Evolutionary conservation across 768 basidiomycete genomes (phyloP), one percentile per base, ranked within the genome.

Genomic region (Hebeloma cylindrosporum): DNA sequence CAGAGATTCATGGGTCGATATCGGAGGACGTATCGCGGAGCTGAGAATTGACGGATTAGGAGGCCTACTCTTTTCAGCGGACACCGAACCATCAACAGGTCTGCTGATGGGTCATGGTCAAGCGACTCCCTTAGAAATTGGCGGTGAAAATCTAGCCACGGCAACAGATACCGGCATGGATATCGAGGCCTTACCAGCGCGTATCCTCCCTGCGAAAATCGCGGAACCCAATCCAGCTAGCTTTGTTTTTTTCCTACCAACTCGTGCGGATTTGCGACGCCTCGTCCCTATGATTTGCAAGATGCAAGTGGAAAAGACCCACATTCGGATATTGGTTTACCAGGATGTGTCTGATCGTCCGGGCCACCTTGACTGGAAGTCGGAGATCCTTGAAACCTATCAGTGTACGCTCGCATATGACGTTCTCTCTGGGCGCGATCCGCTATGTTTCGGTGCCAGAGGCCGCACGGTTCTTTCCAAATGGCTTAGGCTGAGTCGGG

Each of bases 1-100:
- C 54, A 62, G 63, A 63, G 45, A 53, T 9, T 42, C 57, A 25
- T 65, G 66, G 60, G 42, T 36, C 8, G 43, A 53, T 16, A 52
- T 74, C 20, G 61, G 64, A 26, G 40, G 48, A n/a, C 57, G 49
- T 28, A 38, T 64, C 29, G 50, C 62, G 33, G 40, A 25, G 20
- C 22, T 38, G 18, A 39, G 38, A 8, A 38, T 43, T 3, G 30
- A 44, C 14, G 14, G 26, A 9, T 29, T 37, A 21, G 53, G 53
- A 25, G 53, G 53, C 2, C 21, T 54, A 2, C 13, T 54, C 7
- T 20, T 54, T 9, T 25, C 35, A 13, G 23, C 25, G 14, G 30
- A 7, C 7, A 5, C 33, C 1, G 16, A 10, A 8, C 7, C 3
- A 6, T 17, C 30, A 4, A 14, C 8, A 22, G n/a, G n/a, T 22